These are phyloP conservation scores for Gyromitra esculenta DNA, from an alignment of 2,329 filamentous ascomycete genomes.

Conservation along the genomic window DNA sequence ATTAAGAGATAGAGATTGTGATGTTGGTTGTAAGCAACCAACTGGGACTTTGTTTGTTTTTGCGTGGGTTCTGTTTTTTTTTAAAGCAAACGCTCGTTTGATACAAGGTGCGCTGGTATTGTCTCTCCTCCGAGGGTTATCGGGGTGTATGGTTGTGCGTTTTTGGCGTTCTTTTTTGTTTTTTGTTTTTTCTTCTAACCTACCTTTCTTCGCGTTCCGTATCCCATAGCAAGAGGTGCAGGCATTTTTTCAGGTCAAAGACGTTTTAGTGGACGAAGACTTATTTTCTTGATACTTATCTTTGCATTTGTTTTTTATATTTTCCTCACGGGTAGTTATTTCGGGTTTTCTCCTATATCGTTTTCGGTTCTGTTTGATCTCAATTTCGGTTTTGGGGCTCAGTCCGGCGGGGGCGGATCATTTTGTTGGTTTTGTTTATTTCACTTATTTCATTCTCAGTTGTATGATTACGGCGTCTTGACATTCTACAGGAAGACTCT, in stretches of 20 bases:
- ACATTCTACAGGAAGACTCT: slow-evolving; percentile 45
- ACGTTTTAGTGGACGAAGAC: slow-evolving; percentile 44
- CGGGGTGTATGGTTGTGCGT: slow-evolving; percentile 50
- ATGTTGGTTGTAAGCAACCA: slow-evolving; percentile 30
- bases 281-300: slow-evolving; percentile 46
- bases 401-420: slow-evolving; percentile 17
- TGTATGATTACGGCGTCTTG: slow-evolving; percentile 53
- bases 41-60: slow-evolving; percentile 33
- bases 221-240: slow-evolving; percentile 38
- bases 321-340: slow-evolving; percentile 26
- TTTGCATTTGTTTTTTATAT: slow-evolving; percentile 36
- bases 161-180: slow-evolving; percentile 45
- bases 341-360: slow-evolving; percentile 32
- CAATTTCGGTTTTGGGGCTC: slow-evolving; percentile 34
- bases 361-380: slow-evolving; percentile 34
- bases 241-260: slow-evolving; percentile 38
- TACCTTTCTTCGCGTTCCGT: slow-evolving; percentile 28
- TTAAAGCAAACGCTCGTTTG: slow-evolving; percentile 38
- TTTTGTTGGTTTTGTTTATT: slow-evolving; percentile 14
- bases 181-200: slow-evolving; percentile 26
- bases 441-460: slow-evolving; percentile 16
- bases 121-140: slow-evolving; percentile 40
- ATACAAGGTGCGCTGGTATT: slow-evolving; percentile 31
- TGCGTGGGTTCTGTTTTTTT: slow-evolving; percentile 29
- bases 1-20: slow-evolving; percentile 44